Base-by-base conservation (phyloP, 768 basidiomycete species). In the Exidia glandulosa region DNA sequence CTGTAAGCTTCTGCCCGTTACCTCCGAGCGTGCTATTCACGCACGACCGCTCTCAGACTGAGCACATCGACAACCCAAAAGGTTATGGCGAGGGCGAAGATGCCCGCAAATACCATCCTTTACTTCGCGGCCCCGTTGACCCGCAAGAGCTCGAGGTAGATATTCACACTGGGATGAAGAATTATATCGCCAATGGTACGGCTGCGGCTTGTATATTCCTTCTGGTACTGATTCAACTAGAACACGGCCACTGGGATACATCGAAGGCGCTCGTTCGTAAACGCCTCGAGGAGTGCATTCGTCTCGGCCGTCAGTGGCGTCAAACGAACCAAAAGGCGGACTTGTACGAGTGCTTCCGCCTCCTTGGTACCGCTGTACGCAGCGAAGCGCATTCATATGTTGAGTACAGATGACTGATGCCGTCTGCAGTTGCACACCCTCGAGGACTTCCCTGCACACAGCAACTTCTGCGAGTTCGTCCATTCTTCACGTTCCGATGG, bases 61-160 rank as follows among this genome's bases (percentile, higher is more conserved):
- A 93, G 70, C 92, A 95, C 69, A 93, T 94, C 66, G 92, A 95
- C 68, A 95, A 95, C 66, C 92, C 91, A 2, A 90, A 88, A 70
- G 91, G 90, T 13, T 94, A 93, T 65, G 90, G 87, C 1, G 84
- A 84, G 19, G 87, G 86, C 30, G 85, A 90, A 70, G 92, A 97
- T 70, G 82, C 94, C 1, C 77, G 90, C 45, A 77, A 79, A 66
- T 91, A 87, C 66, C 81, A 95, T 66, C 81, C 85, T 0, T 76
- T 79, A 23, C 79, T 97, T 7, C 83, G 94, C 13, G 84, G 84
- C 2, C 93, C 93, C 2, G 86, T 97, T 5, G 84, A 88, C 84
- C 88, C 88, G 0, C 74, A 79, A 34, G 94, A 97, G 67, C 77
- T 95, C 1, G 87, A 94, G 65, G 78, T 97, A 6, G 94, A 97